Evolutionary conservation across 225 moss, liverwort and hornwort species (phyloP).

Genomic region (Physcomitrium patens): DNA sequence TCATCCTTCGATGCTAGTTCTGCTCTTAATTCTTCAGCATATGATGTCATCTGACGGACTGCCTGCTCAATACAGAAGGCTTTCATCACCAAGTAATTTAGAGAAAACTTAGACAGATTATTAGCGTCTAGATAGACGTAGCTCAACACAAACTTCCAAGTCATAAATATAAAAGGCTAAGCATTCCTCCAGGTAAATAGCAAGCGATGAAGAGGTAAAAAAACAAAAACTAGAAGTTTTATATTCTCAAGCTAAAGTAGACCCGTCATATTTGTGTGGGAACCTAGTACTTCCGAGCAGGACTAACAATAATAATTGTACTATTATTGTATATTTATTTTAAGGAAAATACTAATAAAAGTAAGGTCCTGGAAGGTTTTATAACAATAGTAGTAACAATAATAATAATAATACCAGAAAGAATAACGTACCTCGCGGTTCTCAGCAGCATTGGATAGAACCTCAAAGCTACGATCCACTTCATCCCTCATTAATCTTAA

Average conservation of each 20-base stretch:
- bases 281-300: not conserved
- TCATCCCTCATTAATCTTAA: constrained; percentile 79
- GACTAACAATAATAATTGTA: not conserved
- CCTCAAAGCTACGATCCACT: constrained; percentile 69
- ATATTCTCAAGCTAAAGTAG: not conserved
- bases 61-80: constrained; percentile 51
- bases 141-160: not conserved
- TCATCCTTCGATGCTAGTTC: constrained; percentile 61
- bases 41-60: constrained; percentile 59
- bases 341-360: not conserved
- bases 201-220: constrained; percentile 7
- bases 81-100: constrained; percentile 23
- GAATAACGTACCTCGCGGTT: constrained; percentile 68
- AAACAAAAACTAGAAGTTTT: not conserved
- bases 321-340: too few species aligned
- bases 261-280: not conserved
- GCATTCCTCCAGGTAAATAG: not conserved
- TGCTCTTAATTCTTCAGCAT: constrained; percentile 68
- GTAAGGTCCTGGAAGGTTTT: not conserved
- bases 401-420: constrained; percentile 22
- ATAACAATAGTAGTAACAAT: constrained; percentile 4
- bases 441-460: constrained; percentile 67
- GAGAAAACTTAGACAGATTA: not conserved
- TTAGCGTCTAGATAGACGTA: not conserved
- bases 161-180: constrained; percentile 1